phyloP scores from a whole-genome alignment of 1,284 basidiomycete genomes.

The Pseudozyma hubeiensis region DNA sequence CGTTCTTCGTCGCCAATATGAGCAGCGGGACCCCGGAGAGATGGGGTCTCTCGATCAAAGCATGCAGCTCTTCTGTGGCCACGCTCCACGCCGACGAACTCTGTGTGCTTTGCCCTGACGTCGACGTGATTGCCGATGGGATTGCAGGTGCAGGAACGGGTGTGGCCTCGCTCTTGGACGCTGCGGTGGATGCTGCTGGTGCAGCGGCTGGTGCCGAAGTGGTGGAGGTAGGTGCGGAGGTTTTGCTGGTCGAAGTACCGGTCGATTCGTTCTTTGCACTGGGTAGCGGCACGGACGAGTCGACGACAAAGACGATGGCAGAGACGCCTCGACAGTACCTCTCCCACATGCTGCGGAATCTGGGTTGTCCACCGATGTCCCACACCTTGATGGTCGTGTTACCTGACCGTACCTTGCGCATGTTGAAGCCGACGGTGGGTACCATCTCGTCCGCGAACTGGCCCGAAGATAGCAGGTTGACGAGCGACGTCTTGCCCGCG shows the following conservation, averaged over 20 bases:
- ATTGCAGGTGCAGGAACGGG: neutral
- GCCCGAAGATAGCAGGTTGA: conserved; percentile 87
- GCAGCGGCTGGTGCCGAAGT: conserved; percentile 6
- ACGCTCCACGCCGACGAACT: conserved; percentile 69
- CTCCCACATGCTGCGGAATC: conserved; percentile 88
- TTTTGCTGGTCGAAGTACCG: neutral
- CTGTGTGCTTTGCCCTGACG: conserved; percentile 13
- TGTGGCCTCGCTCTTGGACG: conserved; percentile 9
- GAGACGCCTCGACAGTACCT: conserved; percentile 93
- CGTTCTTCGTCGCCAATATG: conserved; percentile 97
- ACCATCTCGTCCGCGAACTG: conserved; percentile 88
- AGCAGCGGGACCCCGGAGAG: conserved; percentile 85
- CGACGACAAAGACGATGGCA: conserved; percentile 83
- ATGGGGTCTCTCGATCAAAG: conserved; percentile 80
- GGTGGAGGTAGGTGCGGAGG: conserved; percentile 11
- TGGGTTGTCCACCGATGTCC: conserved; percentile 94
- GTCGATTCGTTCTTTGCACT: conserved; percentile 15
- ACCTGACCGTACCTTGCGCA: conserved; percentile 80
- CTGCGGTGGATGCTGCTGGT: conserved; percentile 7
- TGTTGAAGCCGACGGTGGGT: conserved; percentile 92
- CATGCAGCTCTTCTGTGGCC: conserved; percentile 88
- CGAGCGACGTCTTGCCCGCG: conserved; percentile 91
- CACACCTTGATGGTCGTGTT: conserved; percentile 92
- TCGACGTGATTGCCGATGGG: conserved; percentile 2
- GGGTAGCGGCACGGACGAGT: conserved; percentile 38